Evolutionary conservation across 2,329 filamentous ascomycete genomes (phyloP).

Genomic region (Penicillium brevicompactum): DNA sequence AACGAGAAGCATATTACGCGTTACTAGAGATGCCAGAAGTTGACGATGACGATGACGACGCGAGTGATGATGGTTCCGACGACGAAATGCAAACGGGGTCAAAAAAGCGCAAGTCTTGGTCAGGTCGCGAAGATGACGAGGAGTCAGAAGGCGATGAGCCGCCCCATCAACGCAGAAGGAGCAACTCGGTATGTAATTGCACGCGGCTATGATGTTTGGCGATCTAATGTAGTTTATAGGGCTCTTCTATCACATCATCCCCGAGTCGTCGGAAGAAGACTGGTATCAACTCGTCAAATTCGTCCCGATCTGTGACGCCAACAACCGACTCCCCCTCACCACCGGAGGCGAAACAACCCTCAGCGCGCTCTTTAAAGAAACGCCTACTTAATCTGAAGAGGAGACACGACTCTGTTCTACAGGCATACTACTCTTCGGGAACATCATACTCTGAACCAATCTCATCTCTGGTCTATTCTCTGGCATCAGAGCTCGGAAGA

Average conservation of each 20-base stretch:
- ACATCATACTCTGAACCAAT: slow-evolving; percentile 94
- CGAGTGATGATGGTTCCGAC: slow-evolving; percentile 61
- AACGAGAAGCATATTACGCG: slow-evolving; percentile 82
- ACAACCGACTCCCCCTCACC: slow-evolving; percentile 44
- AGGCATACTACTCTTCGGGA: slow-evolving; percentile 82
- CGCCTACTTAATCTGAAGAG: slow-evolving; percentile 73
- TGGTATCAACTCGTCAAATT: slow-evolving; percentile 47
- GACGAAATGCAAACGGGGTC: slow-evolving; percentile 50
- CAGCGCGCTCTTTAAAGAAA: slow-evolving; percentile 70
- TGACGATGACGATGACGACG: slow-evolving; percentile 72
- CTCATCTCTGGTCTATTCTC: slow-evolving; percentile 88
- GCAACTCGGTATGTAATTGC: slow-evolving; percentile 70
- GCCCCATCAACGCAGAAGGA: slow-evolving; percentile 77
- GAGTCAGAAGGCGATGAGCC: slow-evolving; percentile 69
- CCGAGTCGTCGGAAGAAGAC: slow-evolving; percentile 44
- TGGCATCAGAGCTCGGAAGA: slow-evolving; percentile 90
- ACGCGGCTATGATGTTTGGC: neutral
- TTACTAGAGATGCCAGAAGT: slow-evolving; percentile 88
- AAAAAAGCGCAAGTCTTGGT: slow-evolving; percentile 79
- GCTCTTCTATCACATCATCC: slow-evolving; percentile 44
- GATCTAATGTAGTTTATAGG: slow-evolving; percentile 27
- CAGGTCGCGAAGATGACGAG: slow-evolving; percentile 69
- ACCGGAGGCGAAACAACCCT: slow-evolving; percentile 60
- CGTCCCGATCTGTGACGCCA: slow-evolving; percentile 49
- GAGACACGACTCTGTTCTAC: slow-evolving; percentile 75